These are phyloP conservation scores for Linnemannia hyalina DNA, from an alignment of 192 early-diverging fungal species.

Conservation along the genomic window DNA sequence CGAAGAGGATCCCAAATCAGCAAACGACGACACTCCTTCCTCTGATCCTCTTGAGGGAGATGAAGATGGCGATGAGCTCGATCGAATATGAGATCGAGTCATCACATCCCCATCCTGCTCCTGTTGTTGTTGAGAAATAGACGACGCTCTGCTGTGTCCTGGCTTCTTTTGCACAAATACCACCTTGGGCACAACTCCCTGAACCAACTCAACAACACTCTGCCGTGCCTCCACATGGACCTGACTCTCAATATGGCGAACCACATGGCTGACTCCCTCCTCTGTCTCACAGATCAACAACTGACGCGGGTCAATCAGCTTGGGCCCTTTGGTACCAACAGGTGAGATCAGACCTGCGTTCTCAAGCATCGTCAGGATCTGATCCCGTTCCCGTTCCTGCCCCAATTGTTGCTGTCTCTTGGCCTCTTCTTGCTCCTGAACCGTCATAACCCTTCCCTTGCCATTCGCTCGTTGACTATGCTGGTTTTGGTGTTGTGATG, in stretches of 20 bases:
- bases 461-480: slow-evolving; percentile 1
- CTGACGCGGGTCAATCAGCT: slow-evolving; percentile 71
- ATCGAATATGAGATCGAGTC: slow-evolving; percentile 44
- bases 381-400: slow-evolving; percentile 67
- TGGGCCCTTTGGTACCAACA: slow-evolving; percentile 30
- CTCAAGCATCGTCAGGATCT: slow-evolving; percentile 64
- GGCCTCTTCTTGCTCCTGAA: slow-evolving; percentile 46
- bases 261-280: slow-evolving; percentile 75
- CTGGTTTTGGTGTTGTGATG: slow-evolving; percentile 8
- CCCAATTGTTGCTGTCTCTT: slow-evolving; percentile 50
- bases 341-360: slow-evolving; percentile 53
- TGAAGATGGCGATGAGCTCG: slow-evolving; percentile 29
- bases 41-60: slow-evolving; percentile 19
- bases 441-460: slow-evolving; percentile 18
- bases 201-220: slow-evolving; percentile 51
- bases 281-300: slow-evolving; percentile 79
- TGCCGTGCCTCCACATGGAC: slow-evolving; percentile 75
- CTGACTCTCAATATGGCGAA: slow-evolving; percentile 74
- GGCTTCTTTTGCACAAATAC: slow-evolving; percentile 51
- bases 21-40: no score
- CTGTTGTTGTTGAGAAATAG: slow-evolving; percentile 7
- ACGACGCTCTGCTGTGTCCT: slow-evolving; percentile 32
- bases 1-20: background rate
- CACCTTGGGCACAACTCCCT: slow-evolving; percentile 55
- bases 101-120: slow-evolving; percentile 26